These are phyloP conservation scores for Gigaspora rosea DNA, from an alignment of 192 early-diverging fungal genomes.

Conservation along the genomic window DNA sequence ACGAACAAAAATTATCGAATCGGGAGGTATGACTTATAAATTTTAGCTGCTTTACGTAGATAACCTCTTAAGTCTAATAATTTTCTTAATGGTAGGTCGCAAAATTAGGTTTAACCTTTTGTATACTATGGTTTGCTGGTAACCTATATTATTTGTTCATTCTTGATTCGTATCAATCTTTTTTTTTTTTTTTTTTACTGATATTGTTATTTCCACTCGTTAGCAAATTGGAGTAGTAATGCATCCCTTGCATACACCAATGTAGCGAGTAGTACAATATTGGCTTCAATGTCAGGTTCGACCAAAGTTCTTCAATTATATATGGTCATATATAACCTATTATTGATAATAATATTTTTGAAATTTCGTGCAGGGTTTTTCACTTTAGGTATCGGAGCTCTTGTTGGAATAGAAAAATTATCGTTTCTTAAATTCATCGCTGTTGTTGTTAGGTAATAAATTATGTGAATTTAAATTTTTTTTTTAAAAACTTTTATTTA, in stretches of 20 bases:
- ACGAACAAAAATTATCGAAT: slow-evolving; percentile 6
- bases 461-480: neutral
- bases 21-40: slow-evolving; percentile 32
- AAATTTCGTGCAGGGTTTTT: slow-evolving; percentile 52
- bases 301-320: neutral
- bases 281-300: slow-evolving; percentile 69
- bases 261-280: slow-evolving; percentile 74
- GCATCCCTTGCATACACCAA: slow-evolving; percentile 73
- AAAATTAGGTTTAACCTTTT: slow-evolving; percentile 64
- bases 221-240: slow-evolving; percentile 73
- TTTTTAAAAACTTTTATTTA: neutral
- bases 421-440: slow-evolving; percentile 54
- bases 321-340: neutral
- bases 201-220: neutral
- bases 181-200: neutral
- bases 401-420: slow-evolving; percentile 62
- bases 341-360: neutral
- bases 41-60: neutral
- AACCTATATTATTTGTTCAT: neutral
- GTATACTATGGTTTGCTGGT: slow-evolving; percentile 75
- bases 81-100: slow-evolving; percentile 49
- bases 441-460: slow-evolving; percentile 56
- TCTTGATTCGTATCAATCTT: neutral
- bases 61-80: neutral
- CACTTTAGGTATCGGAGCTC: slow-evolving; percentile 67